Evolutionary conservation across 2,329 filamentous ascomycete genomes (phyloP).

Genomic region (Fusarium cyanostomum): DNA sequence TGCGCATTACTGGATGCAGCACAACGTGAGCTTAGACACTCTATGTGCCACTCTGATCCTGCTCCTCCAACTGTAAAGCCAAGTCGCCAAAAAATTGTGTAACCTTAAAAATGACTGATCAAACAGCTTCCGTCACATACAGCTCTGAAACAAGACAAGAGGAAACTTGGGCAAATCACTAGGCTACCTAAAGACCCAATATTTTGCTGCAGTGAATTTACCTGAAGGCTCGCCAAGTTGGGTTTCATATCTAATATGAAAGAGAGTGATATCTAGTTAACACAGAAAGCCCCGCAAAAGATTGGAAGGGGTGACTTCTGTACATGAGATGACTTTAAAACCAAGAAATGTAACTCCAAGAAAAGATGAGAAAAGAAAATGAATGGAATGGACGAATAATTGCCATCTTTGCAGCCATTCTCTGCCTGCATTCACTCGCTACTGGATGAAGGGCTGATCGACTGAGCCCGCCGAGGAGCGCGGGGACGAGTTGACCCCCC

Average conservation of each 20-base stretch:
- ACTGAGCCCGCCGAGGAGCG: constrained; percentile 18
- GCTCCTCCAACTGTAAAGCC: constrained; percentile 8
- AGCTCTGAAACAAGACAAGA: background rate
- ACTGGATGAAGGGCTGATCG: constrained; percentile 11
- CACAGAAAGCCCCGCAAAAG: background rate
- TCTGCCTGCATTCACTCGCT: background rate
- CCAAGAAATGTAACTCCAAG: background rate
- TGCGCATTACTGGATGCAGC: too few relatives aligned
- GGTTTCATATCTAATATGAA: constrained; percentile 28
- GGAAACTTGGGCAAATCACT: constrained; percentile 2
- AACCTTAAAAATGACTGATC: constrained; percentile 11
- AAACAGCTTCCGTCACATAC: background rate
- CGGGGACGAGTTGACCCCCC: constrained; percentile 16
- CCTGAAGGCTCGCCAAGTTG: background rate
- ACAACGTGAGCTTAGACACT: background rate
- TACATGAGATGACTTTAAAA: background rate
- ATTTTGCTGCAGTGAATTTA: background rate
- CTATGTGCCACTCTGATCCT: constrained; percentile 12
- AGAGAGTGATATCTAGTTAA: constrained; percentile 30
- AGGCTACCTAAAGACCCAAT: constrained; percentile 10
- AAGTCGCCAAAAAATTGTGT: constrained; percentile 14
- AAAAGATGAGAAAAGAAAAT: background rate
- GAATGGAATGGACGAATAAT: background rate
- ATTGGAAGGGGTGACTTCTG: background rate
- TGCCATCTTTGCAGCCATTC: background rate